These are phyloP conservation scores for Amphicarpaea edgeworthii DNA, from an alignment of 306 rosid species.

Conservation along the genomic window DNA sequence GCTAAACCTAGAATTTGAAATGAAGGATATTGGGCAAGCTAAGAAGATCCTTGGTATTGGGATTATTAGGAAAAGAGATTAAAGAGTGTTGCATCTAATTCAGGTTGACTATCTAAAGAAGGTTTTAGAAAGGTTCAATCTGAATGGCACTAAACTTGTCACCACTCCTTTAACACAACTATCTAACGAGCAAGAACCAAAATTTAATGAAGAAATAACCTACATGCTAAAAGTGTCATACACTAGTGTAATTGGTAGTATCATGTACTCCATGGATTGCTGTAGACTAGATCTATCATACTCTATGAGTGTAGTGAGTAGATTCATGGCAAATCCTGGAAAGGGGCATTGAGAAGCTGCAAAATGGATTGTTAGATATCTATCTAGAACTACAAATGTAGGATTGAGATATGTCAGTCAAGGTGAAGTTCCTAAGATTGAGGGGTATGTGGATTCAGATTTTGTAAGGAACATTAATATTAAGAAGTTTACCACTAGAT, in stretches of 20 bases:
- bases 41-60: no score
- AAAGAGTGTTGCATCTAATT: neutral
- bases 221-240: neutral
- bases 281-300: neutral
- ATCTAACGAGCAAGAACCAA: neutral
- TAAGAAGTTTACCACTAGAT: neutral
- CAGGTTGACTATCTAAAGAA: neutral
- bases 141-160: neutral
- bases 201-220: neutral
- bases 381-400: neutral
- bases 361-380: neutral
- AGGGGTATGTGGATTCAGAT: neutral
- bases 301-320: neutral
- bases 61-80: neutral
- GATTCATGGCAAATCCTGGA: neutral
- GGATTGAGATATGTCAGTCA: neutral
- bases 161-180: neutral
- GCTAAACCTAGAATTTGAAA: neutral
- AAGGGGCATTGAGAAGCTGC: neutral
- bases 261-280: neutral
- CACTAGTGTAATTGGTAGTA: neutral
- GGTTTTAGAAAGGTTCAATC: neutral
- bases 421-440: neutral
- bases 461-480: neutral
- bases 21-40: no score